Base-by-base conservation (phyloP, 2,329 filamentous ascomycete species). In the Elsinoe fawcettii region DNA sequence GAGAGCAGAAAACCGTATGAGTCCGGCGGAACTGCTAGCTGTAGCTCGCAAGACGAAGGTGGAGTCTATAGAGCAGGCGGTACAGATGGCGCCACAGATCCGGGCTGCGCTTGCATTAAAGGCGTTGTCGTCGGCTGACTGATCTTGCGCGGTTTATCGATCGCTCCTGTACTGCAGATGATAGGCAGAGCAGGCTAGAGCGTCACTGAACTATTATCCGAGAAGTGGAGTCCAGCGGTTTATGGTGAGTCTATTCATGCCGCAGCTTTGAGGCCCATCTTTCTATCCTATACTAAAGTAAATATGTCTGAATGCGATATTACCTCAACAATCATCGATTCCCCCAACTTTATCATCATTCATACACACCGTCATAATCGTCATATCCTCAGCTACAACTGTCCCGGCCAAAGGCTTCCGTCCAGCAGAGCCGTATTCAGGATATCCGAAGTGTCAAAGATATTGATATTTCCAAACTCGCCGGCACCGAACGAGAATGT, bases 371-470 rank as follows among this genome's bases (percentile, higher is more conserved):
- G 9, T 30, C 27, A 30, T 30, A 5, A 30, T 30, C 27, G 27
- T 30, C 27, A 5, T 5, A 30, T 30, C 27, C 5, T 5, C 5
- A 9, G 5, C 34, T 30, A 56, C n/a, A 56, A 16, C 22, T 56
- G 54, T 23, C 54, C 54, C 6, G 54, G 54, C 54, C 54, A 56
- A 2, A 56, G 41, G 32, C 54, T 56, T 8, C 54, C 54, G 27
- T 56, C 54, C 9, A 56, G 30, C 18, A 56, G 30, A n/a, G 54
- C 43, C 16, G 43, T 47, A 23, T 56, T 56, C 1, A 56, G 54
- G 14, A 56, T 56, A 22, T 56, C 54, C 27, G 54, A 56, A 12
- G 54, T 56, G 22, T 56, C 54, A 27, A 56, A 56, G 16, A 56
- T 56, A 32, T 56, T 56, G n/a, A 56, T 27, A 12, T 39, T 53